Evolutionary conservation across 2,329 filamentous ascomycete species (phyloP), one percentile per base, ranked within the genome.

Genomic region (Immersiporthe knoxdaviesiana): DNA sequence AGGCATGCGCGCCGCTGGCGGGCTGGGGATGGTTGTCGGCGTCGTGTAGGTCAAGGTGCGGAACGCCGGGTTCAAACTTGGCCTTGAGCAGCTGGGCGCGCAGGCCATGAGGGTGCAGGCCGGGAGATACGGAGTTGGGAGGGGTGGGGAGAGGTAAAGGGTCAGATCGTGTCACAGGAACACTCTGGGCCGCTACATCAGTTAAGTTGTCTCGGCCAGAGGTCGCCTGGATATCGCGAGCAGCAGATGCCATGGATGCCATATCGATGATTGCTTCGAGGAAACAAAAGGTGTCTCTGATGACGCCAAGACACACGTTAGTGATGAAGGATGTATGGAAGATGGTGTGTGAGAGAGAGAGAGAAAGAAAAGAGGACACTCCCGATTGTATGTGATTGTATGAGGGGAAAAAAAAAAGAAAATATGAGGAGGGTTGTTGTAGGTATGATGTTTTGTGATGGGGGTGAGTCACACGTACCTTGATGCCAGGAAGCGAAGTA

Each of bases 51-150:
- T 97, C 94, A 76, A 97, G 87, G 78, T 97, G 94, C 72, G 93
- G 96, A 78, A 97, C 93, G 79, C 94, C 87, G 76, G 85, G 84
- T 73, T 90, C 88, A 76, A 89, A 84, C 74, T 78, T 84, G 73
- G 84, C 85, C 79, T 84, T 85, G 77, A 86, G 85, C 74, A 89
- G 84, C 78, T 90, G 90, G 72, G 88, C 86, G 79, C 91, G 92
- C 78, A 92, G 88, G 76, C 91, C 91, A 76, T 95, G 92, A 70
- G 94, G 92, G 75, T 91, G 90, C 74, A 97, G 86, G 74, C 89
- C 91, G 63, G 95, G 95, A 72, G 94, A 97, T 79, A 97, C 94
- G 81, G 94, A 97, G 84, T 95, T 97, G 71, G 95, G 95, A 78
- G 95, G 95, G 79, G 95, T 97, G 72, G 92, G 93, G 77, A 97